Base-by-base conservation (phyloP, 768 basidiomycete genomes). In the Kondoa subrosea region DNA sequence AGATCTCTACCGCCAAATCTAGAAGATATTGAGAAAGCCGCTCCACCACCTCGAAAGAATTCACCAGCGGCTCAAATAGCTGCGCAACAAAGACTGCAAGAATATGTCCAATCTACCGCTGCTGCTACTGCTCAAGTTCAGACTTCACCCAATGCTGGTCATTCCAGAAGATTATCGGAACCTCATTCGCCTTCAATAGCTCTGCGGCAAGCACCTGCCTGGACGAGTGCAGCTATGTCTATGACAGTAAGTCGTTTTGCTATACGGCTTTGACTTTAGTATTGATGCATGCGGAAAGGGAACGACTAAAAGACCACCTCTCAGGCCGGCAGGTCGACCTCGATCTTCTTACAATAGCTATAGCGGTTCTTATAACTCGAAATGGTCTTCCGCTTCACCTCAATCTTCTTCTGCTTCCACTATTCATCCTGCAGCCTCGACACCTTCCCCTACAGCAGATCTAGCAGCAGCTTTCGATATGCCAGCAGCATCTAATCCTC, bases 141-240 rank as follows among this genome's bases (percentile, higher is more conserved):
- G 25, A 59, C 14, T 27, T 25, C 4, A 25, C 30, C 58, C 14
- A 14, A 12, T 31, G 29, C 14, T 12, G 58, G 58, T 31, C 58
- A 59, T 59, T 59, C 58, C 12, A 59, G 58, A 27, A 59, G 29
- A 8, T n/a, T n/a, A n/a, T n/a, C n/a, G n/a, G n/a, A n/a, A n/a
- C n/a, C n/a, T n/a, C n/a, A n/a, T n/a, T n/a, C n/a, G n/a, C n/a
- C n/a, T n/a, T n/a, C n/a, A n/a, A n/a, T n/a, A n/a, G n/a, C n/a
- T n/a, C n/a, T n/a, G n/a, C n/a, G n/a, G n/a, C n/a, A n/a, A n/a
- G n/a, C n/a, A n/a, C n/a, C n/a, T n/a, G n/a, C n/a, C n/a, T n/a
- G n/a, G n/a, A n/a, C n/a, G n/a, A n/a, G n/a, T n/a, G n/a, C n/a
- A n/a, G n/a, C n/a, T n/a, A n/a, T n/a, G n/a, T n/a, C n/a, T n/a